A percentile compares a stretch with the other conserved stretches of the same genome.
Evolutionary conservation across 2,329 filamentous ascomycete species (phyloP).

Genomic region (Verticillium longisporum): DNA sequence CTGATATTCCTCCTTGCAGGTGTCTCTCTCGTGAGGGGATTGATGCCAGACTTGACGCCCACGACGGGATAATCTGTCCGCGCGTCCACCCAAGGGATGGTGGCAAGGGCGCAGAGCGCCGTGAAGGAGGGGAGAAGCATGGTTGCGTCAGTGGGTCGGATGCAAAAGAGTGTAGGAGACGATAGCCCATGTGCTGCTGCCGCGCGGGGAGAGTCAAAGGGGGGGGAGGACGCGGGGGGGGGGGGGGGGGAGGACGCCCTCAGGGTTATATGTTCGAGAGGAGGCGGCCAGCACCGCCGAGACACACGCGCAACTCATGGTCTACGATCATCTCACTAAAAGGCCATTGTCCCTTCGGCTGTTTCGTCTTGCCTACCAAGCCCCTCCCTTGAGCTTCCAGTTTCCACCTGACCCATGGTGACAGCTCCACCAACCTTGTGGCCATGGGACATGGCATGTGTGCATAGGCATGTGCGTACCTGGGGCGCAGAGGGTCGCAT

Average conservation of each 20-base stretch:
- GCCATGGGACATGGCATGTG: background rate
- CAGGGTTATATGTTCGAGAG: constrained; percentile 1
- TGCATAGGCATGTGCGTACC: background rate
- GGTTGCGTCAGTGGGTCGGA: background rate
- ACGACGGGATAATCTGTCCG: constrained; percentile 20
- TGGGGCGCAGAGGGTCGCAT: background rate
- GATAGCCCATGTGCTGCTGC: background rate
- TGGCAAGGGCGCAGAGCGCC: constrained; percentile 3
- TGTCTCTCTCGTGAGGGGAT: constrained; percentile 26
- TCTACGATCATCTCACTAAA: background rate
- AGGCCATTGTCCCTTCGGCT: background rate
- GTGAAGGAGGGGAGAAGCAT: constrained; percentile 2
- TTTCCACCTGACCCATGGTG: background rate
- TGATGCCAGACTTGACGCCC: constrained; percentile 29
- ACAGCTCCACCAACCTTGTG: background rate
- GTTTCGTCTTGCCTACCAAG: background rate
- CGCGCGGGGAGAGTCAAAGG: background rate
- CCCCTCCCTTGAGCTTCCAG: background rate
- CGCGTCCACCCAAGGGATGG: background rate
- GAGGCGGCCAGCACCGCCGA: background rate
- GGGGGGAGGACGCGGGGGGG: background rate
- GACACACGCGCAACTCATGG: background rate
- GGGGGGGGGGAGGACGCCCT: background rate
- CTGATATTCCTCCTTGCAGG: constrained; percentile 42
- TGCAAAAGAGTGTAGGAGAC: background rate